Evolutionary conservation across 2,329 filamentous ascomycete species (phyloP).

Genomic region (Hypoxylon sp.): DNA sequence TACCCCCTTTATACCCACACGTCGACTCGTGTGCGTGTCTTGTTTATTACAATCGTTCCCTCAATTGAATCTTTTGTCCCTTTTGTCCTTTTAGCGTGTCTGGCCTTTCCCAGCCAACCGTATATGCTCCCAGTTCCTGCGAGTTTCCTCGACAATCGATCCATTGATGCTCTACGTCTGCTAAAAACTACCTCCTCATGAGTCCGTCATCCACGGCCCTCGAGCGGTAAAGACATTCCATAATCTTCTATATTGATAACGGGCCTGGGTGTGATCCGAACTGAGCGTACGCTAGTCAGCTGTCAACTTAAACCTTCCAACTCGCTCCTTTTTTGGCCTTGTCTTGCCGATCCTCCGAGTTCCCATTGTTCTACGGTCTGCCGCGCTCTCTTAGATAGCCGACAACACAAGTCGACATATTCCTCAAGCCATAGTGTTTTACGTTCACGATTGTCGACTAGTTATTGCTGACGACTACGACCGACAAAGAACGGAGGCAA

Average conservation of each 20-base stretch:
- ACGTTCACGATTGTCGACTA: constrained; percentile 20
- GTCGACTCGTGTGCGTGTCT: constrained; percentile 50
- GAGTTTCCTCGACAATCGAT: constrained; percentile 28
- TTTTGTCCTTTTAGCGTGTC: constrained; percentile 34
- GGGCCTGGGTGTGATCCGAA: constrained; percentile 20
- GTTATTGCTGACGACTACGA: constrained; percentile 10
- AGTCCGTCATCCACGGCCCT: constrained; percentile 35
- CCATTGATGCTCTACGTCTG: constrained; percentile 35
- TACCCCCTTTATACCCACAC: constrained; percentile 53
- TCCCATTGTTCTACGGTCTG: constrained; percentile 20
- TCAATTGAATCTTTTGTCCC: constrained; percentile 45
- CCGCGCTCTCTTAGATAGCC: constrained; percentile 19
- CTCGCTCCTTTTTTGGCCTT: constrained; percentile 46
- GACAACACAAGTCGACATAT: constrained; percentile 22
- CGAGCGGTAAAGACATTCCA: constrained; percentile 47
- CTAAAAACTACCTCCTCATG: constrained; percentile 36
- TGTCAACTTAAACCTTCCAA: constrained; percentile 30
- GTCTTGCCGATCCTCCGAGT: constrained; percentile 43
- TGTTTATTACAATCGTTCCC: constrained; percentile 51
- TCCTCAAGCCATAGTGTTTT: constrained; percentile 5
- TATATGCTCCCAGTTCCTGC: constrained; percentile 40
- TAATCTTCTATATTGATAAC: constrained; percentile 49
- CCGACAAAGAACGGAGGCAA: constrained; percentile 9
- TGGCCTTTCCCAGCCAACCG: constrained; percentile 27
- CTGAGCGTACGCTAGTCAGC: constrained; percentile 35